A percentile compares a stretch with the other conserved stretches of the same genome.
These are phyloP conservation scores for Dothidotthia symphoricarpi DNA, from an alignment of 2,329 filamentous ascomycete species.

Conservation along the genomic window DNA sequence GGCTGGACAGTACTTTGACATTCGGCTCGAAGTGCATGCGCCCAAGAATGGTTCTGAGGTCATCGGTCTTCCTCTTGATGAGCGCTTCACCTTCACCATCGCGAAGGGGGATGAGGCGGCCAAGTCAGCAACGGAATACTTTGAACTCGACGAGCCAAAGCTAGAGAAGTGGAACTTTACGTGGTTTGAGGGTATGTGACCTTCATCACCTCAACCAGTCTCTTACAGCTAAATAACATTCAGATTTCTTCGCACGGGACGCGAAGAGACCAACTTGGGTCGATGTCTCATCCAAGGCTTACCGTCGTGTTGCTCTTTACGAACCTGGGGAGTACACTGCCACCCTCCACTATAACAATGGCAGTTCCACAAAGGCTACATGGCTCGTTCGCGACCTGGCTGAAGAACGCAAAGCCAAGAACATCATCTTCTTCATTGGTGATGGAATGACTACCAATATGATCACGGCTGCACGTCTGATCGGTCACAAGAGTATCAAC, in stretches of 20 bases:
- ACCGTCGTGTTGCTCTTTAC: slow-evolving; percentile 71
- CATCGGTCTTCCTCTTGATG: slow-evolving; percentile 68
- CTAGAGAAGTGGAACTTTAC: slow-evolving; percentile 79
- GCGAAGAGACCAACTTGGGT: slow-evolving; percentile 68
- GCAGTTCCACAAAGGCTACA: slow-evolving; percentile 67
- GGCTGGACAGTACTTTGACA: slow-evolving; percentile 79
- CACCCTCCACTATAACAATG: slow-evolving; percentile 71
- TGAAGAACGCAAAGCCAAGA: slow-evolving; percentile 73
- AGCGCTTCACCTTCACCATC: slow-evolving; percentile 73
- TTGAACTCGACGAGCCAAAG: slow-evolving; percentile 66
- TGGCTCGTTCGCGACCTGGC: slow-evolving; percentile 74
- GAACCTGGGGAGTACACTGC: slow-evolving; percentile 79
- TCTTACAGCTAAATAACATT: slow-evolving; percentile 5
- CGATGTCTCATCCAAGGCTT: slow-evolving; percentile 77
- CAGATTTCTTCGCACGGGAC: slow-evolving; percentile 73
- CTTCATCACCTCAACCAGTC: neutral
- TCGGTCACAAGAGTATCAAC: slow-evolving; percentile 80
- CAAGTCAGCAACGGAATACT: slow-evolving; percentile 63
- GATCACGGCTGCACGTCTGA: slow-evolving; percentile 76
- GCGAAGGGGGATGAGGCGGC: slow-evolving; percentile 59
- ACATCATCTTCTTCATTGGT: slow-evolving; percentile 82
- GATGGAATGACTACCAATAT: slow-evolving; percentile 69
- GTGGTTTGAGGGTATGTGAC: slow-evolving; percentile 68
- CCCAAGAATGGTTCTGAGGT: slow-evolving; percentile 79
- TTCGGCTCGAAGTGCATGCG: slow-evolving; percentile 78